Evolutionary conservation across 2,329 filamentous ascomycete genomes (phyloP).

Genomic region (Nigrospora oryzae): DNA sequence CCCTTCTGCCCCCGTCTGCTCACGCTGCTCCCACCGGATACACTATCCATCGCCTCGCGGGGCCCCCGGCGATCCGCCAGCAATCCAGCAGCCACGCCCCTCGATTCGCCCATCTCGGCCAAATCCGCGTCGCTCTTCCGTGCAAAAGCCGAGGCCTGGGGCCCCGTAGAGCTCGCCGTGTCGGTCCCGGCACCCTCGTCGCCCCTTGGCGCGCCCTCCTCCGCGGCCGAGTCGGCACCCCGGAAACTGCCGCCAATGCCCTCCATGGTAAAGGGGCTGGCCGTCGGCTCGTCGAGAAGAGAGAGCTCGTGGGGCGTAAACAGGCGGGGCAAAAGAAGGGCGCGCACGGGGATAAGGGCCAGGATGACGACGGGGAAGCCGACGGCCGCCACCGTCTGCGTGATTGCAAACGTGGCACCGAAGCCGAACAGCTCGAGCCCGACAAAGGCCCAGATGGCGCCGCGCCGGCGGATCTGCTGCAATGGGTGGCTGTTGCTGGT

Average conservation of each 20-base stretch:
- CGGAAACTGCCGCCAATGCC: slow-evolving; percentile 59
- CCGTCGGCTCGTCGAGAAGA: slow-evolving; percentile 63
- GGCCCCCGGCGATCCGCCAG: too few relatives aligned
- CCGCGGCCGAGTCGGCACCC: slow-evolving; percentile 12
- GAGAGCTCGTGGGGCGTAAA: slow-evolving; percentile 53
- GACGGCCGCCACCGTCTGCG: slow-evolving; percentile 74
- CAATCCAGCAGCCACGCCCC: not conserved
- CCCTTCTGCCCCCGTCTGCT: too few relatives aligned
- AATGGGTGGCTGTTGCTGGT: slow-evolving; percentile 53
- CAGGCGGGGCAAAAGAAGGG: slow-evolving; percentile 52
- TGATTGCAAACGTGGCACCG: slow-evolving; percentile 73
- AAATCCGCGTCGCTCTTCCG: slow-evolving; percentile 23
- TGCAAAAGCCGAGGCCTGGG: slow-evolving; percentile 5
- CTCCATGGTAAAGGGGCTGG: slow-evolving; percentile 69
- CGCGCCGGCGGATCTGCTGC: slow-evolving; percentile 48
- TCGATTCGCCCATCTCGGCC: slow-evolving; percentile 24
- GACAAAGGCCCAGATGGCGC: slow-evolving; percentile 65
- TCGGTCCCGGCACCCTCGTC: not conserved
- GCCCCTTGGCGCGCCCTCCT: not conserved
- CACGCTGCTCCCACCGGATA: too few relatives aligned
- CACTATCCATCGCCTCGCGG: too few relatives aligned
- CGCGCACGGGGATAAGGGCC: slow-evolving; percentile 57
- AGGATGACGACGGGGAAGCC: slow-evolving; percentile 73
- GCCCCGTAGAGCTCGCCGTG: not conserved
- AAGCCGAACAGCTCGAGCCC: slow-evolving; percentile 61